phyloP scores from a whole-genome alignment of 345 rosid genomes.

The Salix dunnii region DNA sequence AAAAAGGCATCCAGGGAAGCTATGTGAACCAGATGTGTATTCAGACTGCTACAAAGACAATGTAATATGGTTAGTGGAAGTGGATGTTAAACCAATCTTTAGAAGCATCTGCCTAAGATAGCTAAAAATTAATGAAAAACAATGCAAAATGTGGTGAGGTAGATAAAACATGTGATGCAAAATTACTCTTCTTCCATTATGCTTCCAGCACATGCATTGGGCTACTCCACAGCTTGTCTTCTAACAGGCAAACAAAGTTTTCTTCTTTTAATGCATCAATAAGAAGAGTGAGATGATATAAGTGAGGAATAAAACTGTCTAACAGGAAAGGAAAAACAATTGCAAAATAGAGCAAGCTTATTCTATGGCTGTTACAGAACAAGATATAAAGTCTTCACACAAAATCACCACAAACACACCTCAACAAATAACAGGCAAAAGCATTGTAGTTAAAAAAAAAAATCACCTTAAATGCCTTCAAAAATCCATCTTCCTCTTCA shows the following conservation, averaged over 20 bases:
- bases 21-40: background rate
- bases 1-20: background rate
- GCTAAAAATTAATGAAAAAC: background rate
- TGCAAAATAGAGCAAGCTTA: background rate
- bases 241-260: background rate
- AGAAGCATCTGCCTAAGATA: background rate
- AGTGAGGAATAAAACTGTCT: background rate
- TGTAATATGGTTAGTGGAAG: background rate
- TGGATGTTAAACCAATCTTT: background rate
- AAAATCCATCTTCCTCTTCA: slow-evolving; percentile 93
- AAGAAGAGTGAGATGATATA: background rate
- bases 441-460: background rate
- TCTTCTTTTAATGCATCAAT: background rate
- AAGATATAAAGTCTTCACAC: background rate
- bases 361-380: background rate
- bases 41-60: background rate
- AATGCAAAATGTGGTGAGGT: background rate
- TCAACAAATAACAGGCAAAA: background rate
- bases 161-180: background rate
- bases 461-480: slow-evolving; percentile 95
- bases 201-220: background rate
- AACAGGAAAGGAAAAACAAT: background rate
- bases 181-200: background rate
- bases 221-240: background rate
- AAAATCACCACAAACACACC: background rate